A percentile compares a stretch with the other conserved stretches of the same genome.
phyloP scores from a whole-genome alignment of 768 basidiomycete genomes.

The Hygrocybe punicea region DNA sequence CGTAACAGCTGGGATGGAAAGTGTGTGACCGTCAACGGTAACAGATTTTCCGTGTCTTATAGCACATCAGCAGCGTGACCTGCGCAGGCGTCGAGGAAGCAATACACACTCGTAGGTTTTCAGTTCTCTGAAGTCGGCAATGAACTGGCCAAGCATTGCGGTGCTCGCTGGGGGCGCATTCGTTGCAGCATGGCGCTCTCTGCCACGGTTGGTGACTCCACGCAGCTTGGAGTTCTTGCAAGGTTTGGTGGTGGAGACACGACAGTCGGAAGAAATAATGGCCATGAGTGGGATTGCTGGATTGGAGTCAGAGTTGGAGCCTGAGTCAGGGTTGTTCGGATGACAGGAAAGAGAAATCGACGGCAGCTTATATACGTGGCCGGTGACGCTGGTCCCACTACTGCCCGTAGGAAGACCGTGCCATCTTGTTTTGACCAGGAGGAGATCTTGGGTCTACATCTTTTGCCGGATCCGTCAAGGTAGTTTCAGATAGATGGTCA shows the following conservation, averaged over 20 bases:
- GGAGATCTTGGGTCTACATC: too few species aligned
- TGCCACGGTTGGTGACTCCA: slow-evolving; percentile 11
- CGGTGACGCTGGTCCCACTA: too few species aligned
- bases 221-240: slow-evolving; percentile 26
- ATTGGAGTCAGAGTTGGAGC: too few species aligned
- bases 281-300: slow-evolving; percentile 18
- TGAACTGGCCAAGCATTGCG: slow-evolving; percentile 52
- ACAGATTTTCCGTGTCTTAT: slow-evolving; percentile 60
- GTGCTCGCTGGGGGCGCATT: slow-evolving; percentile 18
- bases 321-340: not conserved
- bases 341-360: not conserved
- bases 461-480: too few species aligned
- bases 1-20: slow-evolving; percentile 75
- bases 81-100: not conserved
- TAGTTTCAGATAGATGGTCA: too few species aligned
- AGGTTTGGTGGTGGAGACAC: slow-evolving; percentile 14
- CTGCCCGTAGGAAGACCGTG: too few species aligned
- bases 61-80: slow-evolving; percentile 4
- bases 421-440: too few species aligned
- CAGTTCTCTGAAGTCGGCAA: slow-evolving; percentile 59
- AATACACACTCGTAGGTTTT: slow-evolving; percentile 56
- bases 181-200: slow-evolving; percentile 16
- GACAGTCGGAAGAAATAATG: slow-evolving; percentile 31
- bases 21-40: slow-evolving; percentile 61
- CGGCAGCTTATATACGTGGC: not conserved